phyloP scores from a whole-genome alignment of 306 rosid genomes.

The Trifolium repens region DNA sequence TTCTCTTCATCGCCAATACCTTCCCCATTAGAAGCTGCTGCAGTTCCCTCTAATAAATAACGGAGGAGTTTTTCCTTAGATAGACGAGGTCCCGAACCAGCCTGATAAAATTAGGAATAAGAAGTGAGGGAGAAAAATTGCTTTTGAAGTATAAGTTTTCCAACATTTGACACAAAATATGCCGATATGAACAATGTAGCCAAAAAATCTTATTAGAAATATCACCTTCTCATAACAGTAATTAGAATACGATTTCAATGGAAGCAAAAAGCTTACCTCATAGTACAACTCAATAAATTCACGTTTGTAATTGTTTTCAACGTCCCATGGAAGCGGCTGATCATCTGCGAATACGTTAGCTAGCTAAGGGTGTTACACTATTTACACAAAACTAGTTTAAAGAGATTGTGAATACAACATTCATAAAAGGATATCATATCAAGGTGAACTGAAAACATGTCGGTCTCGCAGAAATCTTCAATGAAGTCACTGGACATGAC shows the following conservation, averaged over 20 bases:
- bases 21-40: slow-evolving; percentile 62
- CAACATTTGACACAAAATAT: slow-evolving; percentile 12
- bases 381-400: slow-evolving; percentile 23
- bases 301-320: slow-evolving; percentile 67
- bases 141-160: slow-evolving; percentile 16
- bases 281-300: slow-evolving; percentile 76
- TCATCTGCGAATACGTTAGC: slow-evolving; percentile 81
- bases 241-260: slow-evolving; percentile 16
- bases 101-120: slow-evolving; percentile 52
- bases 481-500: slow-evolving; percentile 96
- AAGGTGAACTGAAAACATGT: slow-evolving; percentile 84
- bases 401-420: slow-evolving; percentile 12
- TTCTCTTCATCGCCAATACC: slow-evolving; percentile 56
- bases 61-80: slow-evolving; percentile 63
- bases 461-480: slow-evolving; percentile 94
- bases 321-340: slow-evolving; percentile 82
- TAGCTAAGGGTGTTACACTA: slow-evolving; percentile 61
- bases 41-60: slow-evolving; percentile 76
- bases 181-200: slow-evolving; percentile 17
- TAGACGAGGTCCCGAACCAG: slow-evolving; percentile 62
- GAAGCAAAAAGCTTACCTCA: slow-evolving; percentile 62
- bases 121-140: slow-evolving; percentile 17
- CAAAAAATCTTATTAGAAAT: neutral
- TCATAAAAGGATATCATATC: slow-evolving; percentile 86
- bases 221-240: slow-evolving; percentile 17